These are phyloP conservation scores for Cercospora janseana DNA, from an alignment of 2,329 filamentous ascomycete genomes.

Conservation along the genomic window DNA sequence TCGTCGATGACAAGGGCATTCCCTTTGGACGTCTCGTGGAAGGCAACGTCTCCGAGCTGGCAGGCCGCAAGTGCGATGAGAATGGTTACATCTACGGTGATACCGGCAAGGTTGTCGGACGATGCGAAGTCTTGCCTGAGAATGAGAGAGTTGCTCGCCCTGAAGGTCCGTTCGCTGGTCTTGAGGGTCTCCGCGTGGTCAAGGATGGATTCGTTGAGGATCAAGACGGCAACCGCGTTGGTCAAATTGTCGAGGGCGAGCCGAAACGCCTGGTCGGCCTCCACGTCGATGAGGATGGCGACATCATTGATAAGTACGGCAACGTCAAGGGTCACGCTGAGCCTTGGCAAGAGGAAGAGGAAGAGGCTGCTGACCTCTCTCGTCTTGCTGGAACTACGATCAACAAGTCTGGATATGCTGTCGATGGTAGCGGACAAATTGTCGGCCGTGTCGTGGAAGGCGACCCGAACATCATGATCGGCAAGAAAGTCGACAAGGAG, in stretches of 20 bases:
- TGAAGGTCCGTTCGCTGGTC: conserved; percentile 69
- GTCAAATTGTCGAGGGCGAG: conserved; percentile 68
- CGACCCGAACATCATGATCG: conserved; percentile 55
- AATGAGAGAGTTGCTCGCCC: conserved; percentile 56
- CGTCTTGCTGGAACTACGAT: conserved; percentile 60
- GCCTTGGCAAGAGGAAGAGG: conserved; percentile 53
- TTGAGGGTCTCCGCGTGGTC: conserved; percentile 62
- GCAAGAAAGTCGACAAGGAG: conserved; percentile 61
- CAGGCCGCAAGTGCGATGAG: conserved; percentile 56
- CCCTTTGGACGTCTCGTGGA: conserved; percentile 58
- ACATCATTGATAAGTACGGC: conserved; percentile 72
- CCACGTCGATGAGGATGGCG: conserved; percentile 75
- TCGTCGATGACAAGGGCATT: conserved; percentile 54
- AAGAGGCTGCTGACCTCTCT: conserved; percentile 54
- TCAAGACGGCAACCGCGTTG: conserved; percentile 74
- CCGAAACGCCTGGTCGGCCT: conserved; percentile 70
- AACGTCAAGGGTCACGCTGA: conserved; percentile 62
- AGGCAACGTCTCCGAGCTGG: conserved; percentile 56
- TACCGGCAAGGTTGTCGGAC: conserved; percentile 56
- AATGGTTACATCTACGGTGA: conserved; percentile 59
- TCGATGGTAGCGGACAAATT: conserved; percentile 59
- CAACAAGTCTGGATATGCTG: conserved; percentile 63
- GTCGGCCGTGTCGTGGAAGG: conserved; percentile 59
- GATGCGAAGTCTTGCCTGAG: conserved; percentile 58
- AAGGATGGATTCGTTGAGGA: conserved; percentile 74